Conservation (phyloP, 2,329 filamentous ascomycete species). For the Scedosporium boydii region DNA sequence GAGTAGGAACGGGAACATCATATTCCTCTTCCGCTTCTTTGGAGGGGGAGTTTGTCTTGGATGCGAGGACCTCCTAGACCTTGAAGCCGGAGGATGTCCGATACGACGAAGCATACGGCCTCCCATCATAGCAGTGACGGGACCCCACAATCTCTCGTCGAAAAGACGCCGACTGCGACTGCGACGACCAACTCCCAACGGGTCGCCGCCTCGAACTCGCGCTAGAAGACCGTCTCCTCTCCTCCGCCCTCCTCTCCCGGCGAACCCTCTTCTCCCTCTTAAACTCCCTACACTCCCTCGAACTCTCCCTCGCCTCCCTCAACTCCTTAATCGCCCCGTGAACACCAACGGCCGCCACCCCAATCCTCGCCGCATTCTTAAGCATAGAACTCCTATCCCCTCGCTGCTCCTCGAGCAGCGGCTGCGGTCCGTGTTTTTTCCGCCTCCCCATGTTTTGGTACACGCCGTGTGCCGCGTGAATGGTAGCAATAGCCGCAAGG, state of each 20-base stretch:
- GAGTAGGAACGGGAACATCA: too few species aligned
- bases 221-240: conserved; percentile 13
- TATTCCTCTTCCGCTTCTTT: too few species aligned
- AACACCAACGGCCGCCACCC: conserved; percentile 48
- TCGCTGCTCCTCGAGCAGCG: conserved; percentile 31
- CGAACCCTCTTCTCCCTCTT: conserved; percentile 37
- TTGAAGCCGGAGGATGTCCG: too few species aligned
- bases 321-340: conserved; percentile 46
- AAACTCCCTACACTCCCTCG: conserved; percentile 39
- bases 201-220: conserved; percentile 21
- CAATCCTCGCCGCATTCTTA: conserved; percentile 49
- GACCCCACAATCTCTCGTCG: background rate
- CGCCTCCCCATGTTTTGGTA: conserved; percentile 51
- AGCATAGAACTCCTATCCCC: conserved; percentile 38
- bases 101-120: too few species aligned
- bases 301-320: conserved; percentile 43
- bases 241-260: conserved; percentile 37
- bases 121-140: too few species aligned
- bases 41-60: too few species aligned
- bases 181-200: conserved; percentile 34
- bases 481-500: conserved; percentile 48
- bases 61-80: too few species aligned
- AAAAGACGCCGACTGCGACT: conserved; percentile 11
- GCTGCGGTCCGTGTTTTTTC: conserved; percentile 36
- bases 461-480: conserved; percentile 49